Base-by-base conservation (phyloP, 2,329 filamentous ascomycete genomes). In the Fusarium temperatum region DNA sequence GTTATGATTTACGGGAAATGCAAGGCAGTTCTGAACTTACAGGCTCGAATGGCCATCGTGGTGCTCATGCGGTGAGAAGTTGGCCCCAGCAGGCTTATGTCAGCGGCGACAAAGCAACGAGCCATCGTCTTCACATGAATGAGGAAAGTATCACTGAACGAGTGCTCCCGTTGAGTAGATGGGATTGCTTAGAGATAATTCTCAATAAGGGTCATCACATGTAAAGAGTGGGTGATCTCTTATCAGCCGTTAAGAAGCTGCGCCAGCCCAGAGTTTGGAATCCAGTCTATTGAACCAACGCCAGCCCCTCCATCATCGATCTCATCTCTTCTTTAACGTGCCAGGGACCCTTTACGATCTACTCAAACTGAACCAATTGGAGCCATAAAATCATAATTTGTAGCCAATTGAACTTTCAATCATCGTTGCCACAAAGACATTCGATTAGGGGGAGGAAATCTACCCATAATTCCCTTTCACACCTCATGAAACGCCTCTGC, bases 261-360 rank as follows among this genome's bases (percentile, higher is more conserved):
- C 45, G 32, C 47, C 38, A 56, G 26, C 41, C 39, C 57, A 60
- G 36, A 36, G 47, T 68, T 68, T 45, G 35, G 39, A 28, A 13
- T 38, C 35, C 39, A 42, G 60, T 28, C 61, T 39, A 39, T 30
- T 59, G 35, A 47, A 54, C 30, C 53, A 30, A 51, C 71, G 47
- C 45, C 61, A 73, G 47, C 72, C 73, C 73, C 72, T 70, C 69
- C 73, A 75, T 75, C 69, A 75, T 75, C 72, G 47, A 73, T 66
- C 48, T 59, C 39, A 50, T 42, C 53, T 57, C 61, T 51, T 47
- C 57, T 59, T 74, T 41, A 69, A 73, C 72, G 60, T 72, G 68
- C 63, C 72, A 75, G 53, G 56, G 71, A 72, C 45, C 58, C 30
- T 45, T 44, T 38, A 39, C 44, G 45, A 68, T 63, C 42, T 50